Evolutionary conservation across 768 basidiomycete species (phyloP), one percentile per base, ranked within the genome.

Genomic region (Glaciozyma martinii): DNA sequence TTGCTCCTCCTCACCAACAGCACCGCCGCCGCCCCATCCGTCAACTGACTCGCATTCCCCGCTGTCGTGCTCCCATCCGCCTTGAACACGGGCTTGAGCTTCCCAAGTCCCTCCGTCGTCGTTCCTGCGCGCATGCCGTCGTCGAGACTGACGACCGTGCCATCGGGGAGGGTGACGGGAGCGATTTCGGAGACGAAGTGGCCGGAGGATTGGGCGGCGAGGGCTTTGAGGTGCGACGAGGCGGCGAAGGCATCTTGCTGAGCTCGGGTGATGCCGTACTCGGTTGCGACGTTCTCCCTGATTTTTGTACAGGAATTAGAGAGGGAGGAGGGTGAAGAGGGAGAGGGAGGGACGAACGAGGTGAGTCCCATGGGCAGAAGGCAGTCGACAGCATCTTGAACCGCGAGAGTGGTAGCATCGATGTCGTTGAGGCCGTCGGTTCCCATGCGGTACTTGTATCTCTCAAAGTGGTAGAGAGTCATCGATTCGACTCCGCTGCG

Each of bases 71-170:
- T 52, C 7, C 27, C 59, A 53, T 76, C 15, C 86, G 89, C 59
- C 82, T 82, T 78, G 80, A 94, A 94, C 5, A 88, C 85, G n/a
- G 89, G 84, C 78, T 88, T 90, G 68, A 92, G 82, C 80, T 90
- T 92, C 25, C 79, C 77, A 58, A 94, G 79, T 63, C 82, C 84
- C 79, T 89, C 85, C 59, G 80, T 80, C 3, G 90, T 94, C 58
- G 90, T 87, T 59, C 89, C 90, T 25, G 86, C 86, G 23, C 92
- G 80, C 64, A 95, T 83, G 62, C 90, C 92, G 72, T 94, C 91
- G 72, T 95, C 91, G 42, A 40, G 37, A 40, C 76, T 72, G 74
- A 88, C 86, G 30, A 93, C 88, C 29, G 86, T 76, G 50, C 89
- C 81, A 72, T 85, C 37, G 29, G 56, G 59, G 23, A 69, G 30